Percentiles rank a stretch among this genome's conserved stretches.
Conservation (phyloP, 2,329 filamentous ascomycete genomes). For the Cladosporium sp. region DNA sequence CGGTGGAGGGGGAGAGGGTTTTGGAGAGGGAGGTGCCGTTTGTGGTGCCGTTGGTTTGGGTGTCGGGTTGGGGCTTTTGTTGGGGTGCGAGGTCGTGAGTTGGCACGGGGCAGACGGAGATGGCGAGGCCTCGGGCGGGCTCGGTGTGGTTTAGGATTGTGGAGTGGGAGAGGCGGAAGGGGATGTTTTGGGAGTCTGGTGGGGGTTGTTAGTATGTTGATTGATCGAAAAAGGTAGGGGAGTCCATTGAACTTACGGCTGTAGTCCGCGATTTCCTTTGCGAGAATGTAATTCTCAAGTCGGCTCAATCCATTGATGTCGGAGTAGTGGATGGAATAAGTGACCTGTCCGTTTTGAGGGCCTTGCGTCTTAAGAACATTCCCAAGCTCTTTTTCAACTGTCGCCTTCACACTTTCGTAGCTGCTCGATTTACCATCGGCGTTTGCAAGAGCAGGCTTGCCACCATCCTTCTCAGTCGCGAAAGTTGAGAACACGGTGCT, state of each 20-base stretch:
- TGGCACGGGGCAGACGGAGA: constrained; percentile 29
- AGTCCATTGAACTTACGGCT: constrained; percentile 2
- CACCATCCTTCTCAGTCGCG: constrained; percentile 27
- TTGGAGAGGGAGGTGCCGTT: constrained; percentile 11
- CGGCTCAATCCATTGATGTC: constrained; percentile 33
- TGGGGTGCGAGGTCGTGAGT: constrained; percentile 24
- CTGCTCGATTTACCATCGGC: constrained; percentile 20
- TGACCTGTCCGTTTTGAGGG: constrained; percentile 18
- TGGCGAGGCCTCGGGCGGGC: constrained; percentile 29
- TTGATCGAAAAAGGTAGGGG: neutral
- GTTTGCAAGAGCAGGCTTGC: constrained; percentile 26
- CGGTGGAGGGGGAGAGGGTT: constrained; percentile 11
- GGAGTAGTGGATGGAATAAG: constrained; percentile 31
- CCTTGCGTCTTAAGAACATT: constrained; percentile 22
- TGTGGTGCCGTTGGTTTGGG: constrained; percentile 11
- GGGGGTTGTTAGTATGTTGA: constrained; percentile 1
- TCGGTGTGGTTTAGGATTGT: constrained; percentile 28
- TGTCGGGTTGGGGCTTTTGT: constrained; percentile 20
- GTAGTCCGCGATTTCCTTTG: constrained; percentile 20
- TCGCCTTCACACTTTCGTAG: constrained; percentile 30
- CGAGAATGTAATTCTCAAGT: constrained; percentile 35
- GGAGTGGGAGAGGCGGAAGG: constrained; percentile 31
- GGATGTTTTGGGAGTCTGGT: constrained; percentile 25
- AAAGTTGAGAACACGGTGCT: constrained; percentile 28
- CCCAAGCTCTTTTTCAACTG: constrained; percentile 28